A percentile compares a stretch with the other conserved stretches of the same genome.
Conservation (phyloP, 495 filamentous ascomycete species). For the Xylaria sp. region DNA sequence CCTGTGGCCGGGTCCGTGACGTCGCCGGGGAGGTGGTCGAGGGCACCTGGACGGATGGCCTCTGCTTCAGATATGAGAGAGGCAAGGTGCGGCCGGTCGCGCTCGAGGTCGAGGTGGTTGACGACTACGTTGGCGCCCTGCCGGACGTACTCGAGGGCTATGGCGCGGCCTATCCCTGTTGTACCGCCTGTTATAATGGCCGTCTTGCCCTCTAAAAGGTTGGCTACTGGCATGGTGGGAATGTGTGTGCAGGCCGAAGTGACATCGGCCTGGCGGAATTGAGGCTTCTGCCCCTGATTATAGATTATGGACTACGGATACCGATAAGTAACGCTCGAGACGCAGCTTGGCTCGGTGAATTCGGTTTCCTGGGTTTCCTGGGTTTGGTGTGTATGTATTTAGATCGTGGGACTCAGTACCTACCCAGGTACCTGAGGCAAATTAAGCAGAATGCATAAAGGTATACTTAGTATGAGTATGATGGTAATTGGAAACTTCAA, state of each 20-base stretch:
- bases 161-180: slow-evolving; percentile 79
- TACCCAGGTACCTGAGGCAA: no score
- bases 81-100: slow-evolving; percentile 60
- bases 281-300: background rate
- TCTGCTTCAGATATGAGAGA: slow-evolving; percentile 62
- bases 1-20: slow-evolving; percentile 71
- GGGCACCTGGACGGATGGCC: slow-evolving; percentile 52
- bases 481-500: background rate
- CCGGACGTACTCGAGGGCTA: slow-evolving; percentile 71
- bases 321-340: background rate
- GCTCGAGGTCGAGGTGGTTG: slow-evolving; percentile 70
- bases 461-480: no score
- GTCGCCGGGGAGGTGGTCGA: slow-evolving; percentile 70
- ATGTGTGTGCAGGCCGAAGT: background rate
- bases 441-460: background rate
- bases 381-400: no score
- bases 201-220: slow-evolving; percentile 70
- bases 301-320: no score
- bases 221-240: slow-evolving; percentile 47
- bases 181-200: slow-evolving; percentile 79
- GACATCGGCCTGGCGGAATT: background rate
- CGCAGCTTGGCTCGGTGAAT: background rate
- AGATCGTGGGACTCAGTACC: no score
- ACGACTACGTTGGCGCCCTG: slow-evolving; percentile 74
- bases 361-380: background rate